Evolutionary conservation across 345 rosid genomes (phyloP).

Genomic region (Citrus australasica): DNA sequence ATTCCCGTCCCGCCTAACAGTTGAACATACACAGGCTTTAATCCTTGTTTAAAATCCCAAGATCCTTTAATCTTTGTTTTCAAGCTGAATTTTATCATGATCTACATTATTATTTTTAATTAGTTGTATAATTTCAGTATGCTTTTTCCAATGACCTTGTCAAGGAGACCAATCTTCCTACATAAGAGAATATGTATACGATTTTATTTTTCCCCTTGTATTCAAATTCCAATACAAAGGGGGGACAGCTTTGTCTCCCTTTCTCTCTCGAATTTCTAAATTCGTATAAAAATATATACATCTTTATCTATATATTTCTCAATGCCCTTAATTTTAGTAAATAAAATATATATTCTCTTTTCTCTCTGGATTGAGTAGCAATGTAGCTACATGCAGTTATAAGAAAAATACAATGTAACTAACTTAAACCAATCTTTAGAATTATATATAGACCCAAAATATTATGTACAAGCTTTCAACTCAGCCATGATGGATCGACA

Average conservation of each 20-base stretch:
- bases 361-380: not conserved
- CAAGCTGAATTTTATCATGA: not conserved
- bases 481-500: not conserved
- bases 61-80: not conserved
- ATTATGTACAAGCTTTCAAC: not conserved
- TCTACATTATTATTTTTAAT: not conserved
- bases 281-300: not conserved
- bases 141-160: slow-evolving; percentile 24
- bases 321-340: not conserved
- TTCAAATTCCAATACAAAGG: slow-evolving; percentile 28
- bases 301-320: not conserved
- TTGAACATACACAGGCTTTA: slow-evolving; percentile 2
- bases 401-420: not conserved
- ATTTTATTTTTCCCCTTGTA: slow-evolving; percentile 20
- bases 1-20: slow-evolving; percentile 1
- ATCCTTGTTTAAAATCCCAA: slow-evolving; percentile 28
- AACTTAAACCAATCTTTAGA: not conserved
- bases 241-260: slow-evolving; percentile 47
- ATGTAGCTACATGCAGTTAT: not conserved
- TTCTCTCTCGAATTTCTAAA: slow-evolving; percentile 28
- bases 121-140: not conserved
- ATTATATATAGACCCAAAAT: not conserved
- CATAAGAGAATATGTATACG: slow-evolving; percentile 13
- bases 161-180: slow-evolving; percentile 32
- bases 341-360: not conserved